phyloP scores from a whole-genome alignment of 305 asterid genomes.

The Striga hermonthica region DNA sequence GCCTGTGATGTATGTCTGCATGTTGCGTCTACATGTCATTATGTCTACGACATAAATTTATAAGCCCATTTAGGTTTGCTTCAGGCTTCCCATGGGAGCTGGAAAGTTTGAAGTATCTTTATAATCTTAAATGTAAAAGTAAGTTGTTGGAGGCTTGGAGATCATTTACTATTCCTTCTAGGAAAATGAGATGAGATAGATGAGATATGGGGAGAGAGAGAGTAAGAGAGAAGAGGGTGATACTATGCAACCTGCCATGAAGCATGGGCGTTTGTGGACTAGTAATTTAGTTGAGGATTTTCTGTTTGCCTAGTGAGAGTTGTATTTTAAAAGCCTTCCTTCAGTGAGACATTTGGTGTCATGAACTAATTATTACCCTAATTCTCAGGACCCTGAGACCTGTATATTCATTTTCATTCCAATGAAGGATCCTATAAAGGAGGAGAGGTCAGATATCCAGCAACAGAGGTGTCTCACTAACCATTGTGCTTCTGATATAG shows the following conservation, averaged over 20 bases:
- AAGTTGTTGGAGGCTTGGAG: neutral
- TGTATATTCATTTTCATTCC: neutral
- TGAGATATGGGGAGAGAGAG: neutral
- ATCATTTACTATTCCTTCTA: neutral
- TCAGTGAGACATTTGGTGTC: neutral
- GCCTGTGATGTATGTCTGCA: neutral
- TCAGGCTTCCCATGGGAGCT: constrained; percentile 3
- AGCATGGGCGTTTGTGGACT: neutral
- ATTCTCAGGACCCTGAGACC: constrained; percentile 1
- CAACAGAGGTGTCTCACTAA: neutral
- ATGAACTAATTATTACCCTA: neutral
- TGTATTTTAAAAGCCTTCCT: neutral
- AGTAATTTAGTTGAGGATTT: neutral
- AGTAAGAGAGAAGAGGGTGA: neutral
- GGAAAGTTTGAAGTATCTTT: neutral
- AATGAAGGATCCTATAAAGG: neutral
- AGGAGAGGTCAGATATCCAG: neutral
- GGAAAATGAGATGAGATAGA: neutral
- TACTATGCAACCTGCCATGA: neutral
- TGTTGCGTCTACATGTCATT: neutral
- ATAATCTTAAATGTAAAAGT: neutral
- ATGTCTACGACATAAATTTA: neutral
- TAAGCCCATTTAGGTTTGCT: neutral
- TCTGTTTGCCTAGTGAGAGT: neutral
- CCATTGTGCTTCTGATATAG: neutral